Conservation (phyloP, 768 basidiomycete species). For the Ramaria sp. region DNA sequence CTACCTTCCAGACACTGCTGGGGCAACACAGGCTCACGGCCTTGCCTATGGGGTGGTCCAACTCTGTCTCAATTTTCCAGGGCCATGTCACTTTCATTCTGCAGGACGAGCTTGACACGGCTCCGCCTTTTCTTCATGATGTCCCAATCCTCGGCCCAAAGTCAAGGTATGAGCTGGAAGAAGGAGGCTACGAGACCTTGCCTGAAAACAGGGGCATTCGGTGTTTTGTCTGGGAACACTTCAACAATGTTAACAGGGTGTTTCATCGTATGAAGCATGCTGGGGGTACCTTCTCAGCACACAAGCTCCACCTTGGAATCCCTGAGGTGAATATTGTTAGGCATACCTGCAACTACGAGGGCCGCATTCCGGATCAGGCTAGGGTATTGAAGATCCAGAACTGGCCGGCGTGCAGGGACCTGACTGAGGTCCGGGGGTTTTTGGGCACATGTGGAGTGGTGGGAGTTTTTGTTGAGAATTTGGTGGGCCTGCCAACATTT, state of each 20-base stretch:
- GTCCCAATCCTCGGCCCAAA: conserved; percentile 23
- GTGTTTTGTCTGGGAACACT: conserved; percentile 24
- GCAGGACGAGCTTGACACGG: conserved; percentile 26
- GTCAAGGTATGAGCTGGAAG: conserved; percentile 18
- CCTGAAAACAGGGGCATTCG: conserved; percentile 26
- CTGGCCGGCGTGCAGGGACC: conserved; percentile 14
- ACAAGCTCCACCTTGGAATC: conserved; percentile 26
- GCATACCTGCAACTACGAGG: conserved; percentile 27
- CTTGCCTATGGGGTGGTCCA: conserved; percentile 32
- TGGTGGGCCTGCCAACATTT: conserved; percentile 23
- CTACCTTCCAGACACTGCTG: too few relatives aligned
- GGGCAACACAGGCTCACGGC: conserved; percentile 16
- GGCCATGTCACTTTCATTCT: too few relatives aligned
- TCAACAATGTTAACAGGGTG: conserved; percentile 23
- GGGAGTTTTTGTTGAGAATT: conserved; percentile 16
- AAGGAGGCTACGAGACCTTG: conserved; percentile 25
- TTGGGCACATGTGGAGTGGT: conserved; percentile 16
- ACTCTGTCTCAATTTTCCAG: too few relatives aligned
- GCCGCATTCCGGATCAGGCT: conserved; percentile 18
- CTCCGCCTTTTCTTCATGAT: conserved; percentile 31
- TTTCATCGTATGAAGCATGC: too few relatives aligned
- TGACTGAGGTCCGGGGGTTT: conserved; percentile 18
- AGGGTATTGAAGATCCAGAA: conserved; percentile 16
- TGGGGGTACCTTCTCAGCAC: conserved; percentile 27
- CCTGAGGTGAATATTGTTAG: too few relatives aligned